Conservation (phyloP, 148 eudicot genomes). For the Diospyros kaki region DNA sequence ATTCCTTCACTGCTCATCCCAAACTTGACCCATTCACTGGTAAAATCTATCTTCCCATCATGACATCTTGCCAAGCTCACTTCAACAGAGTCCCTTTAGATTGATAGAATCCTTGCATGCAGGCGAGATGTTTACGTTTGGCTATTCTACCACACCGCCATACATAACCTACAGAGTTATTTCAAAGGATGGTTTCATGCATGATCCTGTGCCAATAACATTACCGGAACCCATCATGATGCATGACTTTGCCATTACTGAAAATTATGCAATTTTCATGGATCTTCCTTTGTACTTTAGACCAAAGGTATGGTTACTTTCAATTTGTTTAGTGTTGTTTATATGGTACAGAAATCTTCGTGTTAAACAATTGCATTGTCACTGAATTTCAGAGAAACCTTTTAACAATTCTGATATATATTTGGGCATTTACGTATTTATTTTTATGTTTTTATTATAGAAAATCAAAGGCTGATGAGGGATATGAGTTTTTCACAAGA, state of each 20-base stretch:
- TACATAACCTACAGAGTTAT: slow-evolving; percentile 86
- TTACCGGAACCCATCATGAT: slow-evolving; percentile 79
- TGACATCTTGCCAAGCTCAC: not conserved
- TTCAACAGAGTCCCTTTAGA: not conserved
- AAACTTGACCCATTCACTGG: slow-evolving; percentile 95
- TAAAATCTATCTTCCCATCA: slow-evolving; percentile 19
- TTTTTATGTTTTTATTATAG: no score
- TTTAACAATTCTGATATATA: no score
- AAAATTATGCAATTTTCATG: slow-evolving; percentile 89
- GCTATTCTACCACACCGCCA: slow-evolving; percentile 72
- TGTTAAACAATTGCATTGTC: no score
- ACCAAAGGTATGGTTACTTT: slow-evolving; percentile 59
- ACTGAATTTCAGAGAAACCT: not conserved
- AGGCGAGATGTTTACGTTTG: slow-evolving; percentile 99
- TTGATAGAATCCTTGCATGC: slow-evolving; percentile 21
- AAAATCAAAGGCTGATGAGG: not conserved
- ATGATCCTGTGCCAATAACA: slow-evolving; percentile 96
- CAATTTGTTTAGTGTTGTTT: not conserved
- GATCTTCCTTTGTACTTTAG: slow-evolving; percentile 88
- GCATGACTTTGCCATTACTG: slow-evolving; percentile 99
- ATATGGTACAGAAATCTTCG: no score
- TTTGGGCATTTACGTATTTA: not conserved
- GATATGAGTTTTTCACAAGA: not conserved
- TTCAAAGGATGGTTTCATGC: slow-evolving; percentile 85
- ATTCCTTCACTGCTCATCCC: slow-evolving; percentile 94